Conservation (phyloP, 768 basidiomycete species). For the Russula ochroleuca region DNA sequence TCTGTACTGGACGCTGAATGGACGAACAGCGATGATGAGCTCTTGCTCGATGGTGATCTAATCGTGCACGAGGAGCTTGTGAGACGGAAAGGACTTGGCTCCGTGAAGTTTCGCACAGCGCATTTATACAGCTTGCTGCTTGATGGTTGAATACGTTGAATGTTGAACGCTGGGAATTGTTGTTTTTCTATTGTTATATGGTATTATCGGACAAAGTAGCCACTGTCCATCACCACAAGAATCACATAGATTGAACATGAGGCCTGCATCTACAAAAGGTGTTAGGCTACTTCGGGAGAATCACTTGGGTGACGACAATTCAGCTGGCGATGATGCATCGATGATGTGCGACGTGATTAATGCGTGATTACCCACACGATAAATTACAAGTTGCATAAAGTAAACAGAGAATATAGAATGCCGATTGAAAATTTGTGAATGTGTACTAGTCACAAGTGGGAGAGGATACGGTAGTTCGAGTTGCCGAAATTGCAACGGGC, state of each 20-base stretch:
- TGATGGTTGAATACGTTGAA: constrained; percentile 1
- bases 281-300: too few relatives aligned
- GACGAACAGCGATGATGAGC: constrained; percentile 17
- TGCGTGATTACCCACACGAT: neutral
- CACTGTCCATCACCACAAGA: too few relatives aligned
- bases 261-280: neutral
- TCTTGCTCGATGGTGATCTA: constrained; percentile 13
- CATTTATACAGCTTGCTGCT: constrained; percentile 17
- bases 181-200: neutral
- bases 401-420: neutral
- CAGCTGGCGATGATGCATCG: too few relatives aligned
- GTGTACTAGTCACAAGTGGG: neutral
- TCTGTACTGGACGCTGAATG: neutral
- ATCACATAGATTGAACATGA: too few relatives aligned
- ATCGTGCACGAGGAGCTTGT: constrained; percentile 4
- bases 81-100: constrained; percentile 13
- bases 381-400: neutral
- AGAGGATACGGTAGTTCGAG: neutral
- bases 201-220: neutral
- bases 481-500: neutral
- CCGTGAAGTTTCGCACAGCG: constrained; percentile 20
- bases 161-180: neutral
- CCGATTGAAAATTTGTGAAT: neutral
- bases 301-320: neutral
- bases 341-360: too few relatives aligned